Percentiles rank a stretch among this genome's conserved stretches.
Conservation (phyloP, 2,329 filamentous ascomycete species). For the Albophoma yamanashiensis region DNA sequence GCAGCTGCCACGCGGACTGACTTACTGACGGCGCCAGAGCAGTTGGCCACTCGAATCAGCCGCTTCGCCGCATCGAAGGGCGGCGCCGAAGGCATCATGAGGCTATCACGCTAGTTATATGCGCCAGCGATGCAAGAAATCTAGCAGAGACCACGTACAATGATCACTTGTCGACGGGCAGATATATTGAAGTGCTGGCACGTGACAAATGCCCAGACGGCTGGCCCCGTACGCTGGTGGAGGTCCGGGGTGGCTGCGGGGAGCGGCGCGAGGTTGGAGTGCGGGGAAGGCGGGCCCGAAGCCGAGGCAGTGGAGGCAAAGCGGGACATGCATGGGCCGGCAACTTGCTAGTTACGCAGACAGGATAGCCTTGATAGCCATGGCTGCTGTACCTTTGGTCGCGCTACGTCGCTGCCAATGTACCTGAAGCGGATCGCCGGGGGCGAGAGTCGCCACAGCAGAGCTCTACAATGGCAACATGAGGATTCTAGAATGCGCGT, state of each 20-base stretch:
- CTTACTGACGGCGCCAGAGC: conserved; percentile 13
- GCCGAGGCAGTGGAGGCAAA: too few species aligned
- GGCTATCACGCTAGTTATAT: neutral
- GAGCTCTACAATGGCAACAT: neutral
- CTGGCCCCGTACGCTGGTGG: neutral
- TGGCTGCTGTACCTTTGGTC: too few species aligned
- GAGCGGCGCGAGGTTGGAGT: too few species aligned
- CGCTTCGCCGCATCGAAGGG: conserved; percentile 2
- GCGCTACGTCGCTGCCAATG: too few species aligned
- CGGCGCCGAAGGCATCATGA: neutral
- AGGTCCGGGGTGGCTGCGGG: neutral
- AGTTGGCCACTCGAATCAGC: conserved; percentile 13
- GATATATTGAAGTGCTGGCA: neutral
- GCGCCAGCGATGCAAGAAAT: neutral
- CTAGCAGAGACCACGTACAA: neutral
- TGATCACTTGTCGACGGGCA: neutral
- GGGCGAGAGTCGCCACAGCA: neutral
- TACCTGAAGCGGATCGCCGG: neutral
- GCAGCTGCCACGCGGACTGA: neutral
- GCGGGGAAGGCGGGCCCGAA: too few species aligned
- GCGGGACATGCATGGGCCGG: too few species aligned
- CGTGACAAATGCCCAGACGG: too few species aligned
- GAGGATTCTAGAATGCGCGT: too few species aligned
- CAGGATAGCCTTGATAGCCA: too few species aligned
- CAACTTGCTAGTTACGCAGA: too few species aligned